A percentile compares a stretch with the other conserved stretches of the same genome.
Conservation (phyloP, 108 stramenopile species). For the Skeletonema marinoi region DNA sequence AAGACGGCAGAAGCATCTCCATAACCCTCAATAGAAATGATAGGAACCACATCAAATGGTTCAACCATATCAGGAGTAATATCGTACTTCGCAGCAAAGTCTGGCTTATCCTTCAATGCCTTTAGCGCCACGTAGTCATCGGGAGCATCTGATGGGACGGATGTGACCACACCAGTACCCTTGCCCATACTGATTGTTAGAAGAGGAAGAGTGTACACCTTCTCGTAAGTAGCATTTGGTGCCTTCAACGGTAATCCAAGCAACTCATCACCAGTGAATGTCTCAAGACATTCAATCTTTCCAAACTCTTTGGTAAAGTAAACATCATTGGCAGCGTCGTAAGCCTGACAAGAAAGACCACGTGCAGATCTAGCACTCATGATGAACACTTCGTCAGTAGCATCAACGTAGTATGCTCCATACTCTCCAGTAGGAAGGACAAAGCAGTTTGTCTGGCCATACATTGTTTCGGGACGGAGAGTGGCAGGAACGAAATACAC, state of each 20-base stretch:
- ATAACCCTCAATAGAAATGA: slow-evolving; percentile 97
- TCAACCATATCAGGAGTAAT: slow-evolving; percentile 94
- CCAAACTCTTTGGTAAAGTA: slow-evolving; percentile 88
- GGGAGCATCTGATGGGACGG: slow-evolving; percentile 98
- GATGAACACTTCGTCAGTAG: slow-evolving; percentile 91
- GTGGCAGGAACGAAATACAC: slow-evolving; percentile 97
- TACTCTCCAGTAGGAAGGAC: slow-evolving; percentile 97
- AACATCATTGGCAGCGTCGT: slow-evolving; percentile 57
- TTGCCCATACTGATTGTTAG: slow-evolving; percentile 97
- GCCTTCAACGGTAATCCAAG: slow-evolving; percentile 93
- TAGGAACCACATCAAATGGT: slow-evolving; percentile 94
- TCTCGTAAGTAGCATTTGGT: slow-evolving; percentile 92
- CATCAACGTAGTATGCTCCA: slow-evolving; percentile 92
- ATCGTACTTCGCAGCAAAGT: slow-evolving; percentile 94
- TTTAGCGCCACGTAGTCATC: slow-evolving; percentile 97
- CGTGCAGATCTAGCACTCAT: slow-evolving; percentile 90
- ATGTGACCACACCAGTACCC: slow-evolving; percentile 98
- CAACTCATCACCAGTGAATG: slow-evolving; percentile 89
- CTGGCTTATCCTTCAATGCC: slow-evolving; percentile 93
- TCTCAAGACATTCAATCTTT: slow-evolving; percentile 79
- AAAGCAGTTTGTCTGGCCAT: slow-evolving; percentile 99
- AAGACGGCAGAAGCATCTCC: slow-evolving; percentile 90
- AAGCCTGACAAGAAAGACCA: slow-evolving; percentile 92
- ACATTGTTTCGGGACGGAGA: slow-evolving; percentile 99
- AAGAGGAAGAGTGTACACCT: slow-evolving; percentile 96